Evolutionary conservation across 257 asterid genomes (phyloP), one percentile per base, ranked within the genome.

Genomic region (Gynochthodes officinalis): DNA sequence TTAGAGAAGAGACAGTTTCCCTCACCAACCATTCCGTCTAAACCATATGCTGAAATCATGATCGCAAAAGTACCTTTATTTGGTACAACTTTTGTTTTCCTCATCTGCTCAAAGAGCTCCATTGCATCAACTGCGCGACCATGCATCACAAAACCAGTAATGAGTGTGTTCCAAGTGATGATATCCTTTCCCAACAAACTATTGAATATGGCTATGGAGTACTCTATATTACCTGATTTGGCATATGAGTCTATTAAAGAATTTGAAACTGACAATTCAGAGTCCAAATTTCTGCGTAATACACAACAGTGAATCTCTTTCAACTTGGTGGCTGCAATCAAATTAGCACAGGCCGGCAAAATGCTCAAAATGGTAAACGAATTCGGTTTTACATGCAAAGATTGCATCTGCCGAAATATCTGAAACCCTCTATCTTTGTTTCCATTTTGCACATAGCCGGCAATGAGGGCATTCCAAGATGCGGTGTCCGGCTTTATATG

Each of bases 401-500:
- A 76, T 64, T 89, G 93, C 98, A 92, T 93, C 71, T 86, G 82
- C 61, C 90, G 77, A 63, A 88, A 90, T 21, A 90, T 73, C 37
- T 78, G 71, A 76, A 88, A 74, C 23, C 94, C 96, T 80, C 85
- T 84, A 58, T 90, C 82, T 75, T 80, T 84, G 79, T 82, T 74
- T 32, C 92, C 96, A 55, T 77, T 83, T 72, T 86, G 82, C 85
- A 86, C 64, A 61, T 76, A 86, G 25, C 98, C 96, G 49, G 94
- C 85, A 59, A 92, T 86, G 70, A 92, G 87, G 75, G 96, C 83
- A 37, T 92, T 92, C 98, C 98, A 92, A 19, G 98, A 83, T 43
- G 96, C 92, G 50, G 88, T 78, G 66, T 90, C 96, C n/a, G 82
- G 84, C 61, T 76, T 81, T 76, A 90, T 76, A 19, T 78, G 82